A percentile compares a stretch with the other conserved stretches of the same genome.
phyloP scores from a whole-genome alignment of 2,329 filamentous ascomycete species.

The Coniochaeta pulveracea region DNA sequence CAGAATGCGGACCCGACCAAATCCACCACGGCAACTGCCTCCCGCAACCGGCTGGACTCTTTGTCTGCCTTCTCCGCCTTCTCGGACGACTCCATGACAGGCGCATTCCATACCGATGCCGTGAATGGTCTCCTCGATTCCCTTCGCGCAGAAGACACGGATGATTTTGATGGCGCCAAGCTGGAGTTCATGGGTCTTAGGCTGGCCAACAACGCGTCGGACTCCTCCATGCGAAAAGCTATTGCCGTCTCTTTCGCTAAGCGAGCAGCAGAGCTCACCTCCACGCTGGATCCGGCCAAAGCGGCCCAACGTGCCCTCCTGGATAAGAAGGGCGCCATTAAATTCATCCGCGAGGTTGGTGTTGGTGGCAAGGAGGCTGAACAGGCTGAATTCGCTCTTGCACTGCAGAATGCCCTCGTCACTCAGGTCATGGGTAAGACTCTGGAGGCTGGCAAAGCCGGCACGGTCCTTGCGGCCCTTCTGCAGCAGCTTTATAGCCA shows the following conservation, averaged over 20 bases:
- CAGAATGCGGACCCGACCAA: slow-evolving; percentile 7
- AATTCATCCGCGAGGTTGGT: slow-evolving; percentile 48
- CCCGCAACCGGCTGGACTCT: slow-evolving; percentile 38
- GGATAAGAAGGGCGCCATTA: slow-evolving; percentile 37
- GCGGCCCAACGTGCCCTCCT: slow-evolving; percentile 53
- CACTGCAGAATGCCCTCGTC: slow-evolving; percentile 69
- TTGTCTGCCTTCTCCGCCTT: slow-evolving; percentile 34
- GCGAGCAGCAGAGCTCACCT: slow-evolving; percentile 59
- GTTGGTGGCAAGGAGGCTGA: slow-evolving; percentile 53
- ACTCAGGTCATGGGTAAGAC: slow-evolving; percentile 60
- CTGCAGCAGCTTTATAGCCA: slow-evolving; percentile 77
- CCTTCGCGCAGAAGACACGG: slow-evolving; percentile 58
- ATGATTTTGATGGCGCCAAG: slow-evolving; percentile 71
- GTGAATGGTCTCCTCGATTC: slow-evolving; percentile 80
- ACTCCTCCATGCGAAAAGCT: slow-evolving; percentile 76
- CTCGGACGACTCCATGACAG: slow-evolving; percentile 50
- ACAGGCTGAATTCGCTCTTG: slow-evolving; percentile 73
- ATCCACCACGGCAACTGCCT: slow-evolving; percentile 11
- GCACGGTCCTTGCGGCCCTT: slow-evolving; percentile 62
- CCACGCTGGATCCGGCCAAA: slow-evolving; percentile 46
- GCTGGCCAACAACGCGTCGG: slow-evolving; percentile 81
- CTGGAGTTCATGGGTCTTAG: slow-evolving; percentile 91
- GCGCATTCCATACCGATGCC: slow-evolving; percentile 75
- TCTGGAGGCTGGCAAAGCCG: slow-evolving; percentile 33
- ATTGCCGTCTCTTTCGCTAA: slow-evolving; percentile 79